phyloP scores from a whole-genome alignment of 2,329 filamentous ascomycete genomes.

The Cephalotrichum gorgonifer region DNA sequence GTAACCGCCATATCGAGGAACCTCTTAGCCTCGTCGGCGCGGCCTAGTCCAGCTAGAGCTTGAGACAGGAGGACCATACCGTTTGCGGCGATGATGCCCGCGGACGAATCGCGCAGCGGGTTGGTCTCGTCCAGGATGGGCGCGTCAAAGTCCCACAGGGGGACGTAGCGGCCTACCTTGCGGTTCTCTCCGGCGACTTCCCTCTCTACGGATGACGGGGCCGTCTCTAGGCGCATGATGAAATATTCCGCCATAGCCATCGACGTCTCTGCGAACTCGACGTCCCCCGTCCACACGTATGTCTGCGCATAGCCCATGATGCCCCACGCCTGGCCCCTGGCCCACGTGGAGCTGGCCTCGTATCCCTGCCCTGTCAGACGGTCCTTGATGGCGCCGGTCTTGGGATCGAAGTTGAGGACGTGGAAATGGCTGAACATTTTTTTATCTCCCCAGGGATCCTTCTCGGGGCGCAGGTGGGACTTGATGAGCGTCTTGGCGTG shows the following conservation, averaged over 20 bases:
- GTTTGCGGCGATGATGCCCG: slow-evolving; percentile 17
- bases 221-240: slow-evolving; percentile 24
- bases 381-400: slow-evolving; percentile 29
- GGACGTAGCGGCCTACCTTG: slow-evolving; percentile 22
- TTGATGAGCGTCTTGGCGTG: slow-evolving; percentile 30
- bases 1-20: slow-evolving; percentile 17
- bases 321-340: slow-evolving; percentile 40
- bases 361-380: slow-evolving; percentile 38
- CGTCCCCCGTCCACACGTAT: slow-evolving; percentile 34
- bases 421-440: slow-evolving; percentile 28
- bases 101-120: slow-evolving; percentile 23
- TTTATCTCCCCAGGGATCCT: slow-evolving; percentile 6
- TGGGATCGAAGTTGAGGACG: slow-evolving; percentile 36
- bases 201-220: slow-evolving; percentile 16
- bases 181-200: slow-evolving; percentile 9
- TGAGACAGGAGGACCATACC: slow-evolving; percentile 26
- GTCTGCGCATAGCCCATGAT: slow-evolving; percentile 39
- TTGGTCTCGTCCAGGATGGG: slow-evolving; percentile 19
- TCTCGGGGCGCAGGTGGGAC: slow-evolving; percentile 28
- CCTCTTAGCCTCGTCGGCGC: slow-evolving; percentile 8
- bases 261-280: slow-evolving; percentile 31
- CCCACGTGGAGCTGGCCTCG: slow-evolving; percentile 34
- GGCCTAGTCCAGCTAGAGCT: slow-evolving; percentile 13
- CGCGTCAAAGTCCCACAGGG: slow-evolving; percentile 37
- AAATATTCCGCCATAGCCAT: slow-evolving; percentile 39